Conservation (phyloP, 2,329 filamentous ascomycete genomes). For the Ceratocystiopsis minuta region DNA sequence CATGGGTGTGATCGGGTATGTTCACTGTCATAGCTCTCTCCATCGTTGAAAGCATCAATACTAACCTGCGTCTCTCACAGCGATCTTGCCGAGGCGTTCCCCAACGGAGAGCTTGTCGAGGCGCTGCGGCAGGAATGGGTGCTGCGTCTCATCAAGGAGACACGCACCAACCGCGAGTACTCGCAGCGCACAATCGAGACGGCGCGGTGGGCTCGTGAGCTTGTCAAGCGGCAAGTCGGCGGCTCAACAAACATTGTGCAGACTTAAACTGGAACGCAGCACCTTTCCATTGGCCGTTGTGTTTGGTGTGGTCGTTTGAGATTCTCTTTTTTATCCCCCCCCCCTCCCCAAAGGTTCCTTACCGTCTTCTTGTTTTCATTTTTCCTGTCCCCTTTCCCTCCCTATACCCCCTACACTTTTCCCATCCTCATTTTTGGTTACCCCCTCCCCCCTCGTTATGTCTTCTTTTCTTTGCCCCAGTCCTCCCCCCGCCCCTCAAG, state of each 20-base stretch:
- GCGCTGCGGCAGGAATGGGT: slow-evolving; percentile 88
- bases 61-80: slow-evolving; percentile 24
- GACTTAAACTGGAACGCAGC: slow-evolving; percentile 18
- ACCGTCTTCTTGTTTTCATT: background rate
- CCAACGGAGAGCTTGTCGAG: slow-evolving; percentile 66
- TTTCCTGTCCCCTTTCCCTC: background rate
- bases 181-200: slow-evolving; percentile 74
- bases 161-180: slow-evolving; percentile 76
- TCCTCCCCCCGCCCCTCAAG: background rate
- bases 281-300: too few relatives aligned
- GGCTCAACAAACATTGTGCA: slow-evolving; percentile 33
- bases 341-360: background rate
- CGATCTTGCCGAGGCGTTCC: slow-evolving; percentile 87
- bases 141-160: slow-evolving; percentile 77
- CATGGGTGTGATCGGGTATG: slow-evolving; percentile 94
- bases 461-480: background rate
- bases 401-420: background rate
- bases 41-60: slow-evolving; percentile 1
- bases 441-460: background rate
- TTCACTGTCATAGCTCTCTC: slow-evolving; percentile 5
- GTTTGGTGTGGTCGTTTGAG: too few relatives aligned
- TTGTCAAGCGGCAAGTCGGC: slow-evolving; percentile 78
- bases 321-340: too few relatives aligned
- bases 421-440: background rate
- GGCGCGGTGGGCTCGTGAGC: slow-evolving; percentile 90